phyloP scores from a whole-genome alignment of 352 stramenopile species.

The Pythium folliculosum region DNA sequence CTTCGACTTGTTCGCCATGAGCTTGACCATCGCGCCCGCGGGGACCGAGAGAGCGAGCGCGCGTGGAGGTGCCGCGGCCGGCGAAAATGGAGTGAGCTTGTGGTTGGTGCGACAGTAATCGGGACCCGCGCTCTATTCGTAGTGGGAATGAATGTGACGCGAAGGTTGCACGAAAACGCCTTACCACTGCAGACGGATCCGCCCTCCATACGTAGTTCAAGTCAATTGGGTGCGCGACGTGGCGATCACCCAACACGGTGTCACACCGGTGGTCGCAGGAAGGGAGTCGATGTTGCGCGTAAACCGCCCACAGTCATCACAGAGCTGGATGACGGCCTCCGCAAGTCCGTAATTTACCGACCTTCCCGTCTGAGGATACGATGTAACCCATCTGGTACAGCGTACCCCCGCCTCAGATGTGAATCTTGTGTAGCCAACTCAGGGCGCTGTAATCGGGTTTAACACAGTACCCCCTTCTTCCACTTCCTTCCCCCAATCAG shows the following conservation, averaged over 20 bases:
- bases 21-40: slow-evolving; percentile 35
- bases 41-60: no score
- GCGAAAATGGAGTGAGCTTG: background rate
- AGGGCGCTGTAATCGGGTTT: slow-evolving; percentile 16
- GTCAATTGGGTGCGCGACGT: slow-evolving; percentile 1
- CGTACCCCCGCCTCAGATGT: background rate
- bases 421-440: slow-evolving; percentile 16
- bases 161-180: slow-evolving; percentile 12
- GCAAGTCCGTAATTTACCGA: no score
- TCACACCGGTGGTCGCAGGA: slow-evolving; percentile 1
- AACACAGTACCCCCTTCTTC: slow-evolving; percentile 8
- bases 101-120: slow-evolving; percentile 18
- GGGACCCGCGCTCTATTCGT: slow-evolving; percentile 18
- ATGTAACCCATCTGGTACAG: no score
- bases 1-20: slow-evolving; percentile 44
- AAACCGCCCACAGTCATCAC: background rate
- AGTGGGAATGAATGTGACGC: background rate
- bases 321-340: no score
- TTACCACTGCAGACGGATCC: background rate
- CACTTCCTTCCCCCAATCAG: slow-evolving; percentile 15
- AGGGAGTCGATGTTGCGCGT: background rate
- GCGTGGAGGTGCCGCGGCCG: no score
- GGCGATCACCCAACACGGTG: background rate
- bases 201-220: background rate
- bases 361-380: no score